Conservation (phyloP, 345 rosid genomes). For the Cochlearia excelsa region DNA sequence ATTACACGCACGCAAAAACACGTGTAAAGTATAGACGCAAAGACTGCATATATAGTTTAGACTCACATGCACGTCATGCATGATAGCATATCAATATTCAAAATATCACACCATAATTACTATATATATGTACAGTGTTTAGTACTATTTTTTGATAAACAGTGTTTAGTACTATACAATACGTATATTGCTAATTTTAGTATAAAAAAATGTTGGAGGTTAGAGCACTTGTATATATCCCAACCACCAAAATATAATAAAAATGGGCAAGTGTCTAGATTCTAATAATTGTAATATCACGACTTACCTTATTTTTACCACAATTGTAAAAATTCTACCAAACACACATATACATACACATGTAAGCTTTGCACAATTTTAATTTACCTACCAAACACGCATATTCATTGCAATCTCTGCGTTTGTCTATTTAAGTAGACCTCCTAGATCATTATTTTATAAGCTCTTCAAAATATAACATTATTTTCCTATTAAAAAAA, state of each 20-base stretch:
- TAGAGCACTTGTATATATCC: conserved; percentile 15
- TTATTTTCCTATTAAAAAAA: neutral
- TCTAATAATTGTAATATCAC: neutral
- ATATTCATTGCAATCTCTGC: neutral
- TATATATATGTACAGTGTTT: too few species aligned
- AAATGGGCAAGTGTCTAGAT: neutral
- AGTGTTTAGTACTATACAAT: too few species aligned
- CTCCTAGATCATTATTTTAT: neutral
- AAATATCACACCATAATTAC: too few species aligned
- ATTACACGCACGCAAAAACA: too few species aligned
- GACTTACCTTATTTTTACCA: conserved; percentile 8
- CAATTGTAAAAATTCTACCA: conserved; percentile 10
- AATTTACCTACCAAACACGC: too few species aligned
- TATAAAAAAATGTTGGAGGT: conserved; percentile 26
- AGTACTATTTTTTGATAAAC: too few species aligned
- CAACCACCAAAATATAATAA: conserved; percentile 32
- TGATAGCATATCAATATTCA: too few species aligned
- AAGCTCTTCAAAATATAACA: conserved; percentile 17
- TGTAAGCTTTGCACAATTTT: neutral
- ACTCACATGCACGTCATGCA: too few species aligned
- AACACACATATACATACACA: conserved; percentile 14
- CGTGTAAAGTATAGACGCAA: too few species aligned
- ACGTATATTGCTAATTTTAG: neutral
- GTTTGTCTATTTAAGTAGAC: conserved; percentile 26
- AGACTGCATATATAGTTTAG: too few species aligned